These are phyloP conservation scores for Xylaria sp. DNA, from an alignment of 2,329 filamentous ascomycete genomes.

Conservation along the genomic window DNA sequence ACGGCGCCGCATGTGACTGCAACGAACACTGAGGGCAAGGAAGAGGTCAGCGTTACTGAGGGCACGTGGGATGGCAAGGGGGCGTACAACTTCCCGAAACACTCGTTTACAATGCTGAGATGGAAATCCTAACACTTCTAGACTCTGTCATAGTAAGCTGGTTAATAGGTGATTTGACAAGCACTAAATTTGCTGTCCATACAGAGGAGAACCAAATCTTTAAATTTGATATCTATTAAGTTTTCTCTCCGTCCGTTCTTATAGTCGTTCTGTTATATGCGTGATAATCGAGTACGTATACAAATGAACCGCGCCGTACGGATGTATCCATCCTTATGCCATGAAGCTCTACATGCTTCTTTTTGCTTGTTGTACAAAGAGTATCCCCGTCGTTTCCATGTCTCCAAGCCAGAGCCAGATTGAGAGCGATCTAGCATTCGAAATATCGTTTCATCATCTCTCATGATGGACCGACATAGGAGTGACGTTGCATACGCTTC, in stretches of 20 bases:
- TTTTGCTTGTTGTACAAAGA: slow-evolving; percentile 38
- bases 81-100: slow-evolving; percentile 72
- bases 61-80: slow-evolving; percentile 72
- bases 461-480: slow-evolving; percentile 22
- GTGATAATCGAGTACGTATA: slow-evolving; percentile 41
- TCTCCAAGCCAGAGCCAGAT: slow-evolving; percentile 17
- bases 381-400: slow-evolving; percentile 9
- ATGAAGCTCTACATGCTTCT: slow-evolving; percentile 31
- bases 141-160: slow-evolving; percentile 15
- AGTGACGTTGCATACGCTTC: not conserved
- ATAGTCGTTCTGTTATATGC: slow-evolving; percentile 10
- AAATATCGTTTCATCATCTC: slow-evolving; percentile 37
- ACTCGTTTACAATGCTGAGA: slow-evolving; percentile 74
- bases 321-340: slow-evolving; percentile 26
- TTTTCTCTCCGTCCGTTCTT: slow-evolving; percentile 3
- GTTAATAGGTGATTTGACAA: slow-evolving; percentile 13
- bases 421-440: slow-evolving; percentile 29
- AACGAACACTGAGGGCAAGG: slow-evolving; percentile 70
- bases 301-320: slow-evolving; percentile 38
- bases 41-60: slow-evolving; percentile 70
- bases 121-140: slow-evolving; percentile 49
- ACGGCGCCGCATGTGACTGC: slow-evolving; percentile 65
- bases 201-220: slow-evolving; percentile 4
- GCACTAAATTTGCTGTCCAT: not conserved
- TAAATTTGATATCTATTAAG: slow-evolving; percentile 11